Conservation (phyloP, 768 basidiomycete species). For the Candolleomyces aberdarensis region DNA sequence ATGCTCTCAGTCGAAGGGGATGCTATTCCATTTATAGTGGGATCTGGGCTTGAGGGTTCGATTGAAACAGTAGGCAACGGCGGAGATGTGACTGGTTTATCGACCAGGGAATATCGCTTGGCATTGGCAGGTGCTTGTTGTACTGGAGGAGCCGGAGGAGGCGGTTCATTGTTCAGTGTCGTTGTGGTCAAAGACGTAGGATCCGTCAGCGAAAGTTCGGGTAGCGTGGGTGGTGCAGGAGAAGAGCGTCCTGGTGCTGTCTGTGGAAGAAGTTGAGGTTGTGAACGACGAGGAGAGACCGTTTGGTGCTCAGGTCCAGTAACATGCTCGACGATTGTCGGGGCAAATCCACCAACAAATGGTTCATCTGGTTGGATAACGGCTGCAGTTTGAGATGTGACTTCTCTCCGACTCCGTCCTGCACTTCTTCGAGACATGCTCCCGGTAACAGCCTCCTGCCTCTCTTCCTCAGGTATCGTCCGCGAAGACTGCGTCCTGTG, state of each 20-base stretch:
- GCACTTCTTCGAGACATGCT: slow-evolving; percentile 33
- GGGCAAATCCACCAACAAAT: slow-evolving; percentile 54
- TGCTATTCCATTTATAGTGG: slow-evolving; percentile 26
- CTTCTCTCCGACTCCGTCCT: slow-evolving; percentile 33
- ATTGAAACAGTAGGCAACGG: slow-evolving; percentile 50
- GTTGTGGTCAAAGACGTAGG: not conserved
- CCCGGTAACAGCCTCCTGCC: slow-evolving; percentile 30
- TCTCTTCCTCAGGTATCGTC: slow-evolving; percentile 36
- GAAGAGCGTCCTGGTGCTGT: slow-evolving; percentile 7
- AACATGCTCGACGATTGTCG: slow-evolving; percentile 26
- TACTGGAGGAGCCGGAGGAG: slow-evolving; percentile 16
- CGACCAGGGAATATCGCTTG: slow-evolving; percentile 77
- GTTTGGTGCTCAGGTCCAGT: slow-evolving; percentile 13
- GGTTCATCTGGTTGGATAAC: slow-evolving; percentile 27
- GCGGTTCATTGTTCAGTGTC: slow-evolving; percentile 8
- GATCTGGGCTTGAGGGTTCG: slow-evolving; percentile 46
- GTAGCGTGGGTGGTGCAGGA: slow-evolving; percentile 5
- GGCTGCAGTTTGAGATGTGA: slow-evolving; percentile 5
- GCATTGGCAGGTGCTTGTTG: slow-evolving; percentile 58
- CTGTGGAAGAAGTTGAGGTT: slow-evolving; percentile 18
- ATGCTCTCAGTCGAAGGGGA: slow-evolving; percentile 23
- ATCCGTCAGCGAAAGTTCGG: not conserved
- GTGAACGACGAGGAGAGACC: not conserved
- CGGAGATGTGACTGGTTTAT: slow-evolving; percentile 54
- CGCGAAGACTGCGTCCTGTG: slow-evolving; percentile 52